These are phyloP conservation scores for Zalaria sp. DNA, from an alignment of 2,329 filamentous ascomycete species.

Conservation along the genomic window DNA sequence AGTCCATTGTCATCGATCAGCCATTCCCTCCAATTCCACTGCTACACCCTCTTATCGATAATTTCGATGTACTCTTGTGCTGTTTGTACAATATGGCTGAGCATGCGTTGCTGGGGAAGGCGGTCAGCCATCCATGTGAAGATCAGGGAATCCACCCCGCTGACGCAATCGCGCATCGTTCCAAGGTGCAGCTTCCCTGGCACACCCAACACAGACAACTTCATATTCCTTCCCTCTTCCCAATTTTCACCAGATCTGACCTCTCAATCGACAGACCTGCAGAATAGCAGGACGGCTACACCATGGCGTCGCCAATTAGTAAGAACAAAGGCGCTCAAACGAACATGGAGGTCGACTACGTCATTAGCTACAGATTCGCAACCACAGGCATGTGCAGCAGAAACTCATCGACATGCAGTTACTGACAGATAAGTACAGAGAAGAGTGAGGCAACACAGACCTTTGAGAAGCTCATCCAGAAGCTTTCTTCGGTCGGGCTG, in stretches of 20 bases:
- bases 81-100: no score
- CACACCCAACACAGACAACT: no score
- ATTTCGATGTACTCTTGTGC: no score
- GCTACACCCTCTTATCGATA: no score
- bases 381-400: constrained; percentile 34
- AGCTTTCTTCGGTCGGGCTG: constrained; percentile 66
- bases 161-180: no score
- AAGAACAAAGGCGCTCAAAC: constrained; percentile 27
- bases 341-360: constrained; percentile 72
- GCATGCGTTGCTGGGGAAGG: no score
- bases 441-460: constrained; percentile 54
- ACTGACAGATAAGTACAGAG: constrained; percentile 48
- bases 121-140: no score
- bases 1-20: background rate
- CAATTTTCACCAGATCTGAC: no score
- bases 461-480: constrained; percentile 65
- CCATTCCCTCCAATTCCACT: no score
- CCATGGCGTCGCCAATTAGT: background rate
- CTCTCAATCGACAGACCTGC: background rate
- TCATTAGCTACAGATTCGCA: constrained; percentile 64
- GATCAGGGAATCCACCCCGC: no score
- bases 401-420: background rate
- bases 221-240: no score
- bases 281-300: background rate
- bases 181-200: no score